Evolutionary conservation across 2,329 filamentous ascomycete genomes (phyloP), one percentile per base, ranked within the genome.

Genomic region (Colletotrichum sp.): DNA sequence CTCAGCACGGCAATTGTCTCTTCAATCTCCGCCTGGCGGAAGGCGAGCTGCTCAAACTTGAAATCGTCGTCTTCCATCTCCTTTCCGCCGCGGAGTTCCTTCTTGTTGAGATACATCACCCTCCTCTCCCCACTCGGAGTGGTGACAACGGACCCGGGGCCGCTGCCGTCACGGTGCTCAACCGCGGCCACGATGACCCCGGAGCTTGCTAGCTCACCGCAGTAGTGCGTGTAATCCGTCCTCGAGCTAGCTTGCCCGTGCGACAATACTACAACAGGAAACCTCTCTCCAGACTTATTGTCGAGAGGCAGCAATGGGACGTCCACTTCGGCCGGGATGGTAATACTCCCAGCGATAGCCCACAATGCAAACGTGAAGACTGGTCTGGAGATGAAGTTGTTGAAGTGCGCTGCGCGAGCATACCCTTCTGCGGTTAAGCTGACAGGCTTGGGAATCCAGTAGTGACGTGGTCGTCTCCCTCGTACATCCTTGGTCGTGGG

Each of bases 121-220:
- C 16, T 68, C 6, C 55, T 71, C 15, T 68, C 34, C 63, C 24
- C 64, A 18, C 5, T 64, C 57, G 10, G 10, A 22, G 39, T 34
- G 15, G 44, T 83, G 71, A 90, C 81, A 44, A 85, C 70, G 3
- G 86, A 85, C 0, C 88, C 88, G 0, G 89, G 89, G 15, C 85
- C 86, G 72, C 87, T 89, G 9, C 89, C 89, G 72, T 90, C 89
- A 55, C 89, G 86, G 78, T 90, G 89, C 79, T 90, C 89, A 13
- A 90, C 75, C 39, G 88, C 86, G 48, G 87, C 89, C 34, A 90
- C 85, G 18, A 90, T 81, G 67, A 86, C 84, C 10, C 89, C 89
- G 2, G 85, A 84, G n/a, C 86, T 88, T 10, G 89, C 88, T 2
- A 90, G 83, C 73, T 89, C 87, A 73, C 88, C 87, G 18, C 88